Percentiles rank a stretch among this genome's conserved stretches.
Conservation (phyloP, 2,329 filamentous ascomycete species). For the Allantophomopsis lycopodina region DNA sequence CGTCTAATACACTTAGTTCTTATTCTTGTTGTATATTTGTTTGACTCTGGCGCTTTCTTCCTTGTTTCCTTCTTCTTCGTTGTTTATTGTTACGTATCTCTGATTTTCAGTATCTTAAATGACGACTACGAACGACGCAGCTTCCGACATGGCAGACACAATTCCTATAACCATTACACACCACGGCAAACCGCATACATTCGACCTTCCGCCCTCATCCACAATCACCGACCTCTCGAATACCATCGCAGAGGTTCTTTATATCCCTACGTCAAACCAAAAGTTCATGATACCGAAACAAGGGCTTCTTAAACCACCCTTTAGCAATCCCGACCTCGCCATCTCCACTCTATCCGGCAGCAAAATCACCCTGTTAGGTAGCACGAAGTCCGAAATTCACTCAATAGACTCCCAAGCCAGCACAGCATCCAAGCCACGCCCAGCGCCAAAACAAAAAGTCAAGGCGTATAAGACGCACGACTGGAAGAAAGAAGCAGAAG, state of each 20-base stretch:
- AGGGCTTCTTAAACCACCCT: conserved; percentile 49
- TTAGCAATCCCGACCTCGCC: conserved; percentile 39
- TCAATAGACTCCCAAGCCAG: conserved; percentile 35
- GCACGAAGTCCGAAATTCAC: conserved; percentile 42
- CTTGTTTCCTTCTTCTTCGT: background rate
- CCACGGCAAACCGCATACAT: conserved; percentile 28
- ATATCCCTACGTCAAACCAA: conserved; percentile 48
- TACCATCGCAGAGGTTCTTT: conserved; percentile 38
- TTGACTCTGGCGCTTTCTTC: background rate
- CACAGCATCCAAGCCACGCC: conserved; percentile 30
- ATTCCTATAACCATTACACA: conserved; percentile 32
- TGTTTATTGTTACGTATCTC: background rate
- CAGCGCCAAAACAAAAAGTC: conserved; percentile 20
- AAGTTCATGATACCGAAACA: conserved; percentile 55
- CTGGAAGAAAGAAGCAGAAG: conserved; percentile 25
- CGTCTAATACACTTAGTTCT: no score
- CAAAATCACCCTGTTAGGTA: conserved; percentile 53
- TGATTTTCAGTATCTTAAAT: background rate
- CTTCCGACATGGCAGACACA: conserved; percentile 13
- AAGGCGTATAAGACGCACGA: conserved; percentile 26
- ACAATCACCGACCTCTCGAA: conserved; percentile 45
- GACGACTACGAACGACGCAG: conserved; percentile 1
- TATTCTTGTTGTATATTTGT: background rate
- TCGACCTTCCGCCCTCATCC: conserved; percentile 28
- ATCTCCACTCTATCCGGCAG: conserved; percentile 35